Evolutionary conservation across 192 early-diverging fungal genomes (phyloP), one percentile per base, ranked within the genome.

Genomic region (Kickxella alabastrina): DNA sequence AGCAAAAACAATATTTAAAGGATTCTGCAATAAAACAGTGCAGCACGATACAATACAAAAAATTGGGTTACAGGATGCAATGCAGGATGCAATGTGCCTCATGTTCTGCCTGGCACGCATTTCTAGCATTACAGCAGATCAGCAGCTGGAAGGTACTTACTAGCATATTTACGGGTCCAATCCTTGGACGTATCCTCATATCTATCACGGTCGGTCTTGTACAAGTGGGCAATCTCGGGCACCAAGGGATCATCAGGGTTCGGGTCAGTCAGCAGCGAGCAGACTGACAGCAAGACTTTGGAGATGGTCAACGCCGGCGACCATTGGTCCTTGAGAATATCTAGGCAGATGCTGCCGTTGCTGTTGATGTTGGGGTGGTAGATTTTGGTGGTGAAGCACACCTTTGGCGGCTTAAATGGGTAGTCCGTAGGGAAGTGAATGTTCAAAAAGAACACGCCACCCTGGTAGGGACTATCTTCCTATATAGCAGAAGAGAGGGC

Each of bases 341-440:
- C 96, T 74, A 98, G 78, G 63, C 94, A 98, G 68, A 98, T 98
- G 72, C 85, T 87, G 44, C 96, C 96, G 71, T 95, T 97, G 76
- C 83, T 87, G 81, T 98, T 97, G 77, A 98, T 96, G 82, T 98
- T 98, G 45, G 94, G 94, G 77, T 98, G 96, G 64, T 98, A 98
- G 59, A 98, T 95, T 58, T 86, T 81, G 43, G 94, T 98, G 53
- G 88, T 95, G 74, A 97, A 98, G 77, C 83, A 89, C 43, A 98
- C 87, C 86, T 97, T 97, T 76, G 94, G 94, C 48, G 94, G 92
- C 83, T 97, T 96, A 80, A 95, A 97, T 32, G 92, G 93, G 59
- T 95, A 96, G 69, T 96, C 95, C 37, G 92, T 95, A 13, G 96
- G 96, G 76, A 99, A 99, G 76, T 91, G 88, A 68, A 99, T 99